Evolutionary conservation across 306 rosid genomes (phyloP), one percentile per base, ranked within the genome.

Genomic region (Spatholobus suberectus): DNA sequence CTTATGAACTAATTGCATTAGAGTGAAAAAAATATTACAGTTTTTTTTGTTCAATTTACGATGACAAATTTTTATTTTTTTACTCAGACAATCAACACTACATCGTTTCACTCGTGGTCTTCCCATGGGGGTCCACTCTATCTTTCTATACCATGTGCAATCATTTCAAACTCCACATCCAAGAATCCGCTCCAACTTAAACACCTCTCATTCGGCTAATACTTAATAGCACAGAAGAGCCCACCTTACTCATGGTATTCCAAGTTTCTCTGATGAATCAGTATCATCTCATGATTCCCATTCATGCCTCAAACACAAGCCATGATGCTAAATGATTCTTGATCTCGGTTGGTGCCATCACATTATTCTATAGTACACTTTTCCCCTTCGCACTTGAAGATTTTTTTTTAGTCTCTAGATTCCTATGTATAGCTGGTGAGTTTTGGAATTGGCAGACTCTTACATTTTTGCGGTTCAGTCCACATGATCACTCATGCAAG

Each of bases 401-500:
- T 32, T 73, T 18, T 24, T n/a, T 6, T 32, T 7, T 23, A 58
- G 6, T 58, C 59, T n/a, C 10, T 52, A 52, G 37, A 59, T 59
- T 55, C 40, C 38, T 26, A 27, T 13, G 67, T 14, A 61, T 24
- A 13, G 26, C 34, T 59, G 67, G 67, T 59, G 18, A 8, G 6
- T 37, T 59, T 68, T 40, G 11, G 18, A 23, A 68, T 68, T 40
- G 11, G 18, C 12, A 68, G 52, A 40, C 59, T 55, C n/a, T n/a
- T n/a, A n/a, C n/a, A n/a, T n/a, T 57, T 57, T 17, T 7, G 32
- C 10, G 10, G 40, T 75, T 40, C 38, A 75, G 57, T 23, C 41
- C 80, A 24, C 70, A 58, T 40, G 26, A 59, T 41, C 54, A 59
- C 20, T 76, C 59, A 29, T 77, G 73, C 81, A 44, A 77, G 61